Conservation (phyloP, 2,329 filamentous ascomycete species). For the Pezicula neosporulosa region DNA sequence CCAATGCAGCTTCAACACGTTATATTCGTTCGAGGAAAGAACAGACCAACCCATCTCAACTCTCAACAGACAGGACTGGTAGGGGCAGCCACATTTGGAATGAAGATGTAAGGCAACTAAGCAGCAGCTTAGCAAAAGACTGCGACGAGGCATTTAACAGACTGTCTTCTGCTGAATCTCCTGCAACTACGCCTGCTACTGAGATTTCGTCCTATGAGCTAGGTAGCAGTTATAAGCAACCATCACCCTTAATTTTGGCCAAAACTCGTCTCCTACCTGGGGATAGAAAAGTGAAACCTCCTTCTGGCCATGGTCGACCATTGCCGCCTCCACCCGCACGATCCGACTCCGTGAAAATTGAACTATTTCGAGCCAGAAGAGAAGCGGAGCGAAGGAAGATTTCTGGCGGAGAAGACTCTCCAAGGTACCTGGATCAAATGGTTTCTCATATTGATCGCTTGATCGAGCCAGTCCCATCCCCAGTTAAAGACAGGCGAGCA, state of each 20-base stretch:
- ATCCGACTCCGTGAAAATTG: slow-evolving; percentile 24
- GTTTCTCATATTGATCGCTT: slow-evolving; percentile 57
- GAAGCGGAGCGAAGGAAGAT: slow-evolving; percentile 24
- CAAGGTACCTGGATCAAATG: slow-evolving; percentile 52
- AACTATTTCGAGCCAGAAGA: slow-evolving; percentile 25
- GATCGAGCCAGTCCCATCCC: slow-evolving; percentile 37
- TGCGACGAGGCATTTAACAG: slow-evolving; percentile 92
- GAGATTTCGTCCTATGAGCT: not conserved
- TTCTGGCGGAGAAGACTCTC: slow-evolving; percentile 29
- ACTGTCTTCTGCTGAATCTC: slow-evolving; percentile 34
- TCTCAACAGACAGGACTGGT: slow-evolving; percentile 9
- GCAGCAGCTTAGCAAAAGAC: slow-evolving; percentile 79
- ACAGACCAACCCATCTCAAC: slow-evolving; percentile 6
- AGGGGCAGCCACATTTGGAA: slow-evolving; percentile 42
- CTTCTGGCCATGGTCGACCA: slow-evolving; percentile 21
- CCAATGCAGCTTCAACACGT: slow-evolving; percentile 13
- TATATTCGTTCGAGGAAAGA: slow-evolving; percentile 28
- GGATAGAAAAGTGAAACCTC: slow-evolving; percentile 7
- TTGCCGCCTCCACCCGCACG: slow-evolving; percentile 26
- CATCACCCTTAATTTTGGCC: not conserved
- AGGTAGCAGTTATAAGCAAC: not conserved
- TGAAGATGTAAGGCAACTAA: slow-evolving; percentile 81
- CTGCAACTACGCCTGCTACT: not conserved
- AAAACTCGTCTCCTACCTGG: not conserved
- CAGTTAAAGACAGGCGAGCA: slow-evolving; percentile 32